Evolutionary conservation across 2,329 filamentous ascomycete species (phyloP).

Genomic region (Cercospora sp.): DNA sequence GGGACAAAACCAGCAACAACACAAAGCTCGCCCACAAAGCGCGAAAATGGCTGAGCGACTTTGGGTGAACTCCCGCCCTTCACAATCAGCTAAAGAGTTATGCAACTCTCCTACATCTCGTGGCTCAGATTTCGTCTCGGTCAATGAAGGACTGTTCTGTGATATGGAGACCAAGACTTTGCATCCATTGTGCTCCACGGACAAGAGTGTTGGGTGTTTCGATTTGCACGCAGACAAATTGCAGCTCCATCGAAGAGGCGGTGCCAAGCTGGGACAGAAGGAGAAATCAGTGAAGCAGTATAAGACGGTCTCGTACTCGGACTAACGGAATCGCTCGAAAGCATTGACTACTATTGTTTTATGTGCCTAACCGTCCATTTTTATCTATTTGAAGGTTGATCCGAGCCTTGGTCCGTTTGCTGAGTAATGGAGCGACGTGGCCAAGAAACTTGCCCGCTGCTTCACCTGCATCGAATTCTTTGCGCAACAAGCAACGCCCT

Average conservation of each 20-base stretch:
- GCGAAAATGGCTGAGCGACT: neutral
- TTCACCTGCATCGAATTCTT: neutral
- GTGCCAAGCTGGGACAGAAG: neutral
- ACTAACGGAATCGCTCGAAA: neutral
- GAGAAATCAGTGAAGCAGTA: neutral
- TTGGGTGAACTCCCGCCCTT: neutral
- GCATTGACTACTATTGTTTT: no score
- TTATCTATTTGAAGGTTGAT: no score
- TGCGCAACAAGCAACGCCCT: neutral
- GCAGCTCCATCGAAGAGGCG: neutral
- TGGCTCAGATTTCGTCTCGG: neutral
- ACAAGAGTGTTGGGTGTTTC: neutral
- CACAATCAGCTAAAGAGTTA: neutral
- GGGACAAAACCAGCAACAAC: neutral
- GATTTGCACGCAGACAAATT: neutral
- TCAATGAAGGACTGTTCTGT: neutral
- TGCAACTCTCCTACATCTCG: neutral
- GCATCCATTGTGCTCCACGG: neutral
- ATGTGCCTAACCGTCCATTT: no score
- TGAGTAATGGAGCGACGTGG: no score
- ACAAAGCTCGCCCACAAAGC: neutral
- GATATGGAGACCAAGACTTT: neutral
- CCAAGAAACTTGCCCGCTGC: neutral
- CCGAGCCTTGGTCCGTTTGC: no score
- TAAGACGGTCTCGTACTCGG: neutral